Percentiles rank a stretch among this genome's conserved stretches.
phyloP scores from a whole-genome alignment of 257 asterid species.

The Gardenia jasminoides region DNA sequence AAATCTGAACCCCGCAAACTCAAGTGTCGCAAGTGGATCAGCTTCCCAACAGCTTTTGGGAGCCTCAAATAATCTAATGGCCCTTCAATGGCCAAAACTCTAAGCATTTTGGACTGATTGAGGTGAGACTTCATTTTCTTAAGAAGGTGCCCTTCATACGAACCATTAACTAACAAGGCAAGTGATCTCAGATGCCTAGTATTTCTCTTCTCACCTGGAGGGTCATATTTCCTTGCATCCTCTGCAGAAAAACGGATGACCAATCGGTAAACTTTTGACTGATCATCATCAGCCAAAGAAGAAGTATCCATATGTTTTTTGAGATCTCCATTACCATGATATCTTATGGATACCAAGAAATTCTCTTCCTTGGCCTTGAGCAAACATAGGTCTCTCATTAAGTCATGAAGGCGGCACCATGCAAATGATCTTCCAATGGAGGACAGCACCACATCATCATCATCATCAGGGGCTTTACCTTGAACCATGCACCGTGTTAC shows the following conservation, averaged over 20 bases:
- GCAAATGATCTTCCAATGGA: neutral
- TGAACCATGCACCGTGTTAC: constrained; percentile 1
- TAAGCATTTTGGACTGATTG: neutral
- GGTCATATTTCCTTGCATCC: neutral
- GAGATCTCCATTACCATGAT: neutral
- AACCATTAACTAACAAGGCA: neutral
- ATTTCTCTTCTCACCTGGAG: neutral
- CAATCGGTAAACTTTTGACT: neutral
- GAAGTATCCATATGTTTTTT: no score
- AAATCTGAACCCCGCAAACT: neutral
- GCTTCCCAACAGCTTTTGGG: constrained; percentile 8
- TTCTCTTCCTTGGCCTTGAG: neutral
- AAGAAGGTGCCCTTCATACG: neutral
- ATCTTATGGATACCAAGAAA: neutral
- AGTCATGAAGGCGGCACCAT: constrained; percentile 5
- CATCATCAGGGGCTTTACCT: neutral
- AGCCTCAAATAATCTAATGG: neutral
- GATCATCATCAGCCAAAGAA: no score
- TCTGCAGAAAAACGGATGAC: neutral
- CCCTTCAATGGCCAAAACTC: neutral
- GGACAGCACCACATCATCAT: no score
- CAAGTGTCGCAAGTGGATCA: constrained; percentile 24
- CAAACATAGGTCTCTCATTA: constrained; percentile 3
- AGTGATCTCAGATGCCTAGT: constrained; percentile 2
- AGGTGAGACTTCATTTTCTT: neutral